A percentile compares a stretch with the other conserved stretches of the same genome.
These are phyloP conservation scores for Effrenium voratum DNA, from an alignment of 73 alveolate species.

Conservation along the genomic window DNA sequence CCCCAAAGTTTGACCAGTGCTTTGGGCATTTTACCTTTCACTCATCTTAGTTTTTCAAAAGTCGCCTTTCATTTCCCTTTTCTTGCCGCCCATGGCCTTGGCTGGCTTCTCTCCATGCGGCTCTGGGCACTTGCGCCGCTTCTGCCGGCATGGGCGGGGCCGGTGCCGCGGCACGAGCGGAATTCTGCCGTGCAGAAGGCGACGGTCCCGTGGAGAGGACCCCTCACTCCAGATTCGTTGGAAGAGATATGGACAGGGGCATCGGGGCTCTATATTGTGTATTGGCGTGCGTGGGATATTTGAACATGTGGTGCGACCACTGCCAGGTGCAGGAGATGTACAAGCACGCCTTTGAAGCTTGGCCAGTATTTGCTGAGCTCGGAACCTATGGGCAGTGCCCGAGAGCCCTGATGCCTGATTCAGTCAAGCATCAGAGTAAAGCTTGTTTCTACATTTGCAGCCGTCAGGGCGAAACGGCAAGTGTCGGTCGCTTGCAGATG, in stretches of 20 bases:
- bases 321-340: constrained; percentile 75
- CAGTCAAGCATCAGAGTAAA: too few species aligned
- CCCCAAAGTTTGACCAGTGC: neutral
- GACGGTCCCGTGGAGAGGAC: neutral
- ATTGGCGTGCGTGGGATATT: neutral
- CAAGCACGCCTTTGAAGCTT: constrained; percentile 75
- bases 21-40: neutral
- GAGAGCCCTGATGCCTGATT: too few species aligned
- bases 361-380: too few species aligned
- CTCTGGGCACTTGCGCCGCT: neutral
- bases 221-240: neutral
- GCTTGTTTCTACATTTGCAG: too few species aligned
- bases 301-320: neutral
- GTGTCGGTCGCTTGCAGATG: too few species aligned
- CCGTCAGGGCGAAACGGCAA: too few species aligned
- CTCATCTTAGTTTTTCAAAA: neutral
- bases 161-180: constrained; percentile 73
- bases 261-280: neutral
- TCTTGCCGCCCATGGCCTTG: neutral
- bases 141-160: neutral
- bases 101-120: neutral
- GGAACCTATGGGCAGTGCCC: too few species aligned
- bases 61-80: neutral
- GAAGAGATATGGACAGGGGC: neutral
- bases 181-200: constrained; percentile 68